Base-by-base conservation (phyloP, 2,329 filamentous ascomycete genomes). In the Talaromyces sp. region DNA sequence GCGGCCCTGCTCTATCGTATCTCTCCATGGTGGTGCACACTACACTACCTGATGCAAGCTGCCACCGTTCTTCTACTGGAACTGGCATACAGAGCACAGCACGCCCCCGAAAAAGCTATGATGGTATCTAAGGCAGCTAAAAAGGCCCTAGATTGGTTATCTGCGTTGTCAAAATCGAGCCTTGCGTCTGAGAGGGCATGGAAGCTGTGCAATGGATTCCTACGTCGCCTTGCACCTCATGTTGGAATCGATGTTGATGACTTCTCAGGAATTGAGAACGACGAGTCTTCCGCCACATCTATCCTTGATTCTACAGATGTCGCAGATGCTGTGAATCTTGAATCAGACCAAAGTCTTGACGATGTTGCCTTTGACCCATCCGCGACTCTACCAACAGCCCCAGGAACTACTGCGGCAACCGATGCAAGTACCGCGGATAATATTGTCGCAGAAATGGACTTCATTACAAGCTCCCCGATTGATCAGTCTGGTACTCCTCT, bases 21-120 rank as follows among this genome's bases (percentile, higher is more conserved):
- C 14, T 70, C 71, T 1, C 73, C 73, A 13, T 78, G 76, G 76
- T 77, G 75, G 73, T 74, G 69, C 54, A 68, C 74, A 14, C 62
- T 77, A 13, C 75, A 77, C 54, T 75, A 73, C 47, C 62, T 78
- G 6, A 76, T 77, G 65, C 76, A 77, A 60, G 70, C 76, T 13
- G 69, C 71, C 1, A 72, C 72, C 2, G 66, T 78, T 1, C 65
- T 78, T 17, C 67, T 77, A n/a, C 64, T 77, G 13, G 75, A 78
- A 49, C 65, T 78, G 10, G 65, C 74, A 13, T 77, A 75, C 42
- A 61, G 66, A 24, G 67, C 67, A n/a, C 69, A 75, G 39, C 75
- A 77, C 55, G 72, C 74, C 45, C 74, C 75, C 1, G 70, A 76
- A 44, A 74, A 75, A 46, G 70, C 67, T 1, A 58, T 57, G 1